Percentiles rank a stretch among this genome's conserved stretches.
phyloP scores from a whole-genome alignment of 2,329 filamentous ascomycete genomes.

The Ceratocystis papillata region DNA sequence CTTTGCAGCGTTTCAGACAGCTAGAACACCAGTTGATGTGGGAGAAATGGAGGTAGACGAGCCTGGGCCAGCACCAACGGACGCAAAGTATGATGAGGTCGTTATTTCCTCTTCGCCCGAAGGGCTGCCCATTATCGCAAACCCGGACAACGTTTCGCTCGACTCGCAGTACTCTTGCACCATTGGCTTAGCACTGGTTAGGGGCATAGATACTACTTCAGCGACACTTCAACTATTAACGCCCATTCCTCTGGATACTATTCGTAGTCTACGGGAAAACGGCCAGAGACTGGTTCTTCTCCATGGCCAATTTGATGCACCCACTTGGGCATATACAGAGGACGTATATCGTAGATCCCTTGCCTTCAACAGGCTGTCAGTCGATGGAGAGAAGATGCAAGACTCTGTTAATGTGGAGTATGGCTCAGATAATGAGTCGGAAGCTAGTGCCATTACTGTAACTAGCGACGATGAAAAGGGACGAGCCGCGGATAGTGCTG shows the following conservation, averaged over 20 bases:
- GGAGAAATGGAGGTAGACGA: slow-evolving; percentile 26
- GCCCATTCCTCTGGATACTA: slow-evolving; percentile 39
- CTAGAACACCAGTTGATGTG: slow-evolving; percentile 6
- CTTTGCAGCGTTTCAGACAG: slow-evolving; percentile 32
- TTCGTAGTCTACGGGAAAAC: slow-evolving; percentile 34
- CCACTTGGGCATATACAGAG: slow-evolving; percentile 60
- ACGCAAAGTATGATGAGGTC: slow-evolving; percentile 17
- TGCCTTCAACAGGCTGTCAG: slow-evolving; percentile 13
- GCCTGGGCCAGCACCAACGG: slow-evolving; percentile 2
- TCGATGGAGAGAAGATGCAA: slow-evolving; percentile 25
- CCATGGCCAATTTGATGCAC: slow-evolving; percentile 56
- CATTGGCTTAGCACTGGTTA: slow-evolving; percentile 57
- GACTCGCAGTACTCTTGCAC: slow-evolving; percentile 49
- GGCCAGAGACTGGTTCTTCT: slow-evolving; percentile 50
- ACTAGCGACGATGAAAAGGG: slow-evolving; percentile 25
- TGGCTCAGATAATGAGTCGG: slow-evolving; percentile 28
- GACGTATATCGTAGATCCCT: slow-evolving; percentile 40
- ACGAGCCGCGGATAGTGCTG: slow-evolving; percentile 15
- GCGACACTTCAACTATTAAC: slow-evolving; percentile 54
- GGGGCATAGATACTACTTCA: slow-evolving; percentile 50
- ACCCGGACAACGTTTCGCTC: slow-evolving; percentile 43
- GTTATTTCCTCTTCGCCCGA: slow-evolving; percentile 37
- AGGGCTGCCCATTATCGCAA: slow-evolving; percentile 52
- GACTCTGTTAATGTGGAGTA: slow-evolving; percentile 27
- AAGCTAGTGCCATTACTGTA: slow-evolving; percentile 32